These are phyloP conservation scores for Gaeumannomyces sp. DNA, from an alignment of 2,329 filamentous ascomycete species.

Conservation along the genomic window DNA sequence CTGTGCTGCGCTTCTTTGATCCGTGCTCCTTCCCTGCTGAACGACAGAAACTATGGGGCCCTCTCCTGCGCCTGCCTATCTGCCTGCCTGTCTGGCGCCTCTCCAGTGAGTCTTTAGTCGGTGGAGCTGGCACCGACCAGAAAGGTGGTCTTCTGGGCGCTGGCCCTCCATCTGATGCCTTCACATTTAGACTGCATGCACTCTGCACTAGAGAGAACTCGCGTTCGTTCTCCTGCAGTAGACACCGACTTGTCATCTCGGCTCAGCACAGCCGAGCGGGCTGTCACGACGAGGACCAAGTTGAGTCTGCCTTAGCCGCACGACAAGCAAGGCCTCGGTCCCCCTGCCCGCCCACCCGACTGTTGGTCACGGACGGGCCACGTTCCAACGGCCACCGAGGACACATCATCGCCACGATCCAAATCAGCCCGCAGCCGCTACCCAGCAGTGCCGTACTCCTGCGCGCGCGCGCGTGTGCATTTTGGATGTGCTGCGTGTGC, in stretches of 20 bases:
- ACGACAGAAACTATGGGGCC: not conserved
- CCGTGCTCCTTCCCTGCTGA: no score
- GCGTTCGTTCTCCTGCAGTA: not conserved
- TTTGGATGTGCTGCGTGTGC: no score
- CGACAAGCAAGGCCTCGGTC: not conserved
- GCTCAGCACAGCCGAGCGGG: not conserved
- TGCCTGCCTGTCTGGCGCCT: no score
- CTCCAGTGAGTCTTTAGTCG: not conserved
- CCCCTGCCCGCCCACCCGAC: not conserved
- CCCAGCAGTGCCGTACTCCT: no score
- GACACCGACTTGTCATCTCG: slow-evolving; percentile 1
- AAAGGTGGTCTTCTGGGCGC: no score
- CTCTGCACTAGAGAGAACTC: not conserved
- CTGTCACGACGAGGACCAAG: not conserved
- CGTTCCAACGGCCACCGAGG: not conserved
- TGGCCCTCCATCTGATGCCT: no score
- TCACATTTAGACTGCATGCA: not conserved
- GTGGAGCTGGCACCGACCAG: not conserved
- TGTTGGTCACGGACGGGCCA: not conserved
- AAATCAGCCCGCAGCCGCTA: no score
- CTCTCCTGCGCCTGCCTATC: not conserved
- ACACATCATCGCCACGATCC: not conserved
- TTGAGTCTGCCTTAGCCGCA: not conserved
- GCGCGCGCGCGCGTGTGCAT: no score
- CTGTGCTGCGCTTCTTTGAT: no score